phyloP scores from a whole-genome alignment of 2,329 filamentous ascomycete species.

The Ophiosphaerella narmari region DNA sequence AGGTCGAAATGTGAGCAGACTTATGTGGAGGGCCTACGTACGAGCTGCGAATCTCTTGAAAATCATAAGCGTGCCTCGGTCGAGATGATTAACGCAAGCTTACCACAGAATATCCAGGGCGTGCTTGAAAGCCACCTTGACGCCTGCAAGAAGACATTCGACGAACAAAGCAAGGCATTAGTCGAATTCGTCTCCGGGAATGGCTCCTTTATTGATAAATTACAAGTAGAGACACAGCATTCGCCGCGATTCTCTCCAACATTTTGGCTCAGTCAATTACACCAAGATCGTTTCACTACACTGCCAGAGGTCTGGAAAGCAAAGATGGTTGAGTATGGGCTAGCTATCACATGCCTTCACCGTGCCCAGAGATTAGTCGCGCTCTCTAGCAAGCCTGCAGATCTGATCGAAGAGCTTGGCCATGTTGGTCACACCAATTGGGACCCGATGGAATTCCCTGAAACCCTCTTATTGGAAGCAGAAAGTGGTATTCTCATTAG shows the following conservation, averaged over 20 bases:
- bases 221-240: slow-evolving; percentile 7
- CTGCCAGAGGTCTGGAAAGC: slow-evolving; percentile 29
- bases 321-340: slow-evolving; percentile 27
- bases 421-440: slow-evolving; percentile 63
- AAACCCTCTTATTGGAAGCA: slow-evolving; percentile 67
- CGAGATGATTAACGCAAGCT: not conserved
- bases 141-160: no score
- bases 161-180: not conserved
- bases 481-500: slow-evolving; percentile 68
- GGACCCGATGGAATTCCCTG: slow-evolving; percentile 57
- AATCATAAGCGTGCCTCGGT: not conserved
- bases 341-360: slow-evolving; percentile 35
- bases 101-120: no score
- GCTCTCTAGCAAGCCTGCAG: slow-evolving; percentile 13
- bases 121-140: no score
- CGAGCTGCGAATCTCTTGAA: slow-evolving; percentile 22
- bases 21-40: slow-evolving; percentile 22
- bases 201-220: not conserved
- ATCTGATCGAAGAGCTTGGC: slow-evolving; percentile 41
- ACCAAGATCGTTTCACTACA: slow-evolving; percentile 15
- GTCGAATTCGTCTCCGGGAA: no score
- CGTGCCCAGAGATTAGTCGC: slow-evolving; percentile 31
- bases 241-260: slow-evolving; percentile 25
- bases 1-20: slow-evolving; percentile 21
- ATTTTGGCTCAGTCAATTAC: slow-evolving; percentile 32